Evolutionary conservation across 768 basidiomycete species (phyloP), one percentile per base, ranked within the genome.

Genomic region (Tricholoma sp.): DNA sequence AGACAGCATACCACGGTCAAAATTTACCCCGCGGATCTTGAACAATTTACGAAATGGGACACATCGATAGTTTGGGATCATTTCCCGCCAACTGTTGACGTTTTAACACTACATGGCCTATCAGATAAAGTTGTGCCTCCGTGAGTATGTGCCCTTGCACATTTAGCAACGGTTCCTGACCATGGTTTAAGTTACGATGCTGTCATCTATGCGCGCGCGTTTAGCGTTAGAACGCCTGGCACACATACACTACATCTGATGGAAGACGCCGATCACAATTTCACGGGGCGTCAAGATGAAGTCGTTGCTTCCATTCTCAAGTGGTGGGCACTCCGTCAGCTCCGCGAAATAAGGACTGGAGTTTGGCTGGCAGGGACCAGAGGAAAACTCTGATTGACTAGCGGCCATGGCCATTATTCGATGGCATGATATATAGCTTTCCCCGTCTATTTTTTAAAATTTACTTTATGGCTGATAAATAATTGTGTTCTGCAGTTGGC

Each of bases 261-360:
- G 37, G 91, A 92, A 67, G 80, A 79, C 45, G 88, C 85, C 7
- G 89, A 91, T 71, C 91, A 92, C 66, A 92, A 91, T 69, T 88
- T 85, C 63, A 83, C 82, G 21, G 83, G 85, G 21, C 79, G 80
- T 55, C 81, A 83, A 60, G 86, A 88, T 55, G 82, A 88, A 52
- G 77, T 92, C 12, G 83, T 88, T 18, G 80, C 81, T 34, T 76
- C 77, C 29, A 83, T 93, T 54, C 69, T 89, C 24, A 81, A 82
- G 37, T 93, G 90, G 90, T 83, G 80, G 78, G 71, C 75, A 18
- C 68, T 72, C 39, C 74, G 77, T 32, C 64, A 76, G 56, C 70
- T 69, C n/a, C 74, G 79, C 7, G 71, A 73, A 46, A 67, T 89
- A 47, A 75, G 69, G 58, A 83, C 86, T 18, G 88, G 88, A 0